Evolutionary conservation across 441 rosid genomes (phyloP).

Genomic region (Gossypium armourianum): DNA sequence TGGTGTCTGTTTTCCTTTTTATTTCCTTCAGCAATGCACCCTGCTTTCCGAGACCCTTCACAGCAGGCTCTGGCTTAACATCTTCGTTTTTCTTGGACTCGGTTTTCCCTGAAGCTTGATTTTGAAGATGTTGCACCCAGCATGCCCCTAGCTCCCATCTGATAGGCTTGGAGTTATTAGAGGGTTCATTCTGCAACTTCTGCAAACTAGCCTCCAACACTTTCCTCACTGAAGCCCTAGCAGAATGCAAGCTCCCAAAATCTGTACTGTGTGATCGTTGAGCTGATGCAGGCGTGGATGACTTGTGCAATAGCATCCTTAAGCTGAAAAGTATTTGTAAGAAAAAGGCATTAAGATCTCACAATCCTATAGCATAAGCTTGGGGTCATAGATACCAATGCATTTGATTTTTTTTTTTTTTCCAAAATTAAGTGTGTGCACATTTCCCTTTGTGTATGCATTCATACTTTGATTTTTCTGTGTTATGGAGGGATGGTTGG

Average conservation of each 20-base stretch:
- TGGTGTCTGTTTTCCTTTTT: slow-evolving; percentile 50
- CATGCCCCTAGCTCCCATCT: slow-evolving; percentile 82
- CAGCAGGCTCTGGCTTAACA: slow-evolving; percentile 50
- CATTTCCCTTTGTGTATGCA: slow-evolving; percentile 3
- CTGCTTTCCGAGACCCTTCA: slow-evolving; percentile 75
- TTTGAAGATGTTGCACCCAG: slow-evolving; percentile 74
- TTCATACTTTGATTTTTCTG: background rate
- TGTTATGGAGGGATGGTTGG: background rate
- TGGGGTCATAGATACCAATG: background rate
- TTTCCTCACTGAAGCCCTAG: slow-evolving; percentile 47
- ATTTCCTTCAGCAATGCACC: slow-evolving; percentile 71
- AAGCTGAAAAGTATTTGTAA: slow-evolving; percentile 39
- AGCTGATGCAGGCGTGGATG: slow-evolving; percentile 40
- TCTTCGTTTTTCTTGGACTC: slow-evolving; percentile 67
- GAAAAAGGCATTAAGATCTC: slow-evolving; percentile 18
- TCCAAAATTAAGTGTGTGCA: background rate
- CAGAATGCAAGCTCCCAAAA: slow-evolving; percentile 33
- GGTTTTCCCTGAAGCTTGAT: slow-evolving; percentile 61
- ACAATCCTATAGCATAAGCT: background rate
- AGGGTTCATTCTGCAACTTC: slow-evolving; percentile 50
- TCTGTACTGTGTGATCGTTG: slow-evolving; percentile 56
- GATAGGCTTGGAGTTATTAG: slow-evolving; percentile 36
- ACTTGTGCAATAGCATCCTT: slow-evolving; percentile 63
- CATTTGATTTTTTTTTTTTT: background rate
- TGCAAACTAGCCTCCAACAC: slow-evolving; percentile 49